Percentiles rank a stretch among this genome's conserved stretches.
Conservation (phyloP, 495 filamentous ascomycete species). For the Penicillium fimorum region DNA sequence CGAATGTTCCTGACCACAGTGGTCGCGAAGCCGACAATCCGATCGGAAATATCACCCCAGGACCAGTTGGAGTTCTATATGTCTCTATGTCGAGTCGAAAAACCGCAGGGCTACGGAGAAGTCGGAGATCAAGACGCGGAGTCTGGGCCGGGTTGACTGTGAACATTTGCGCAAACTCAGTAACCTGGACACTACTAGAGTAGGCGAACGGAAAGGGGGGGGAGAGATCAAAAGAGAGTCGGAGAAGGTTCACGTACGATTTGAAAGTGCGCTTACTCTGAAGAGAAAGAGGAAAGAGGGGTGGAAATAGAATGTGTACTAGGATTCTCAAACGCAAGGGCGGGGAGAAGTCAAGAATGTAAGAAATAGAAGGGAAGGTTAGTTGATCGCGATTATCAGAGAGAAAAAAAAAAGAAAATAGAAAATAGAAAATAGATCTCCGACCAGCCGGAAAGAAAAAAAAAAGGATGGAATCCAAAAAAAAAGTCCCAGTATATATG, state of each 20-base stretch:
- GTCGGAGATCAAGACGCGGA: constrained; percentile 24
- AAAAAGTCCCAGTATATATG: not conserved
- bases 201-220: not conserved
- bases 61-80: constrained; percentile 19
- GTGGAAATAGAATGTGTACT: constrained; percentile 15
- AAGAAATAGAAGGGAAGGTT: constrained; percentile 21
- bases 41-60: constrained; percentile 23
- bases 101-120: constrained; percentile 22
- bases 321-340: constrained; percentile 25
- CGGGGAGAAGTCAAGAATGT: constrained; percentile 16
- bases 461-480: not conserved
- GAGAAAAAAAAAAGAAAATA: not conserved
- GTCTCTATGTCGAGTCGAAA: constrained; percentile 16
- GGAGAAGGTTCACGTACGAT: constrained; percentile 23
- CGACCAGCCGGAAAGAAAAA: constrained; percentile 8
- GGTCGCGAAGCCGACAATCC: constrained; percentile 27
- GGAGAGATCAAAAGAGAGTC: constrained; percentile 1
- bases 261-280: constrained; percentile 12
- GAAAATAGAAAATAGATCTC: constrained; percentile 5
- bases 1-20: constrained; percentile 18
- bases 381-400: constrained; percentile 27
- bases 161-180: constrained; percentile 23
- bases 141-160: constrained; percentile 25
- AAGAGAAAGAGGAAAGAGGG: constrained; percentile 1
- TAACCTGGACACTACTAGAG: constrained; percentile 5